A percentile compares a stretch with the other conserved stretches of the same genome.
These are phyloP conservation scores for Suillus plorans DNA, from an alignment of 768 basidiomycete species.

Conservation along the genomic window DNA sequence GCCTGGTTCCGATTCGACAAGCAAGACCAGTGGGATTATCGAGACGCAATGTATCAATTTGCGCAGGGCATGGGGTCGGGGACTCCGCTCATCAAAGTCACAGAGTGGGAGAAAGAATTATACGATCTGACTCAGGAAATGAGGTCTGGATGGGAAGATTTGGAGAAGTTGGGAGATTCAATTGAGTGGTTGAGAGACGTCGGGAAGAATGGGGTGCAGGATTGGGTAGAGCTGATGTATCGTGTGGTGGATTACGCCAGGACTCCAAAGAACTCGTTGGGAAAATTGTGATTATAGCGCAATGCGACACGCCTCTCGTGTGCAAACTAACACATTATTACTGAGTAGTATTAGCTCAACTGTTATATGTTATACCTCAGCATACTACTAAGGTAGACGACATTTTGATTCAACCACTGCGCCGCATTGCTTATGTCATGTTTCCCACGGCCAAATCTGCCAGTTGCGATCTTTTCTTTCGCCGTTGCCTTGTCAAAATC, in stretches of 20 bases:
- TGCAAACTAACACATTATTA: background rate
- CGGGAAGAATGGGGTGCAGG: conserved; percentile 52
- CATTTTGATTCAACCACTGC: too few species aligned
- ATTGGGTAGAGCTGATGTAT: conserved; percentile 59
- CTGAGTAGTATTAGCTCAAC: background rate
- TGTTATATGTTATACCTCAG: too few species aligned
- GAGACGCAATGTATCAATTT: conserved; percentile 56
- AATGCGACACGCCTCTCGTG: background rate
- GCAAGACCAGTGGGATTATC: conserved; percentile 66
- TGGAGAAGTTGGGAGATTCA: conserved; percentile 58
- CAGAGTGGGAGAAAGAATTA: conserved; percentile 59
- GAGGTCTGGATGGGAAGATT: conserved; percentile 54
- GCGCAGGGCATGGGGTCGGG: conserved; percentile 30
- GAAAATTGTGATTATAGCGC: background rate
- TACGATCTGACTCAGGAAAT: conserved; percentile 28
- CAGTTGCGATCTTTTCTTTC: too few species aligned
- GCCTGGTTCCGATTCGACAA: conserved; percentile 54
- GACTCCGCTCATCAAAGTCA: conserved; percentile 36
- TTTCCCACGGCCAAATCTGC: too few species aligned
- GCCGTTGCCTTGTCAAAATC: too few species aligned
- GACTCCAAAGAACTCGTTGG: background rate
- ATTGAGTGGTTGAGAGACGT: conserved; percentile 61
- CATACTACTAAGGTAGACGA: too few species aligned
- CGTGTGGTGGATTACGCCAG: conserved; percentile 32
- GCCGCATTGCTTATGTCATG: too few species aligned